Percentiles rank a stretch among this genome's conserved stretches.
Conservation (phyloP, 2,329 filamentous ascomycete genomes). For the Apiospora koreana region DNA sequence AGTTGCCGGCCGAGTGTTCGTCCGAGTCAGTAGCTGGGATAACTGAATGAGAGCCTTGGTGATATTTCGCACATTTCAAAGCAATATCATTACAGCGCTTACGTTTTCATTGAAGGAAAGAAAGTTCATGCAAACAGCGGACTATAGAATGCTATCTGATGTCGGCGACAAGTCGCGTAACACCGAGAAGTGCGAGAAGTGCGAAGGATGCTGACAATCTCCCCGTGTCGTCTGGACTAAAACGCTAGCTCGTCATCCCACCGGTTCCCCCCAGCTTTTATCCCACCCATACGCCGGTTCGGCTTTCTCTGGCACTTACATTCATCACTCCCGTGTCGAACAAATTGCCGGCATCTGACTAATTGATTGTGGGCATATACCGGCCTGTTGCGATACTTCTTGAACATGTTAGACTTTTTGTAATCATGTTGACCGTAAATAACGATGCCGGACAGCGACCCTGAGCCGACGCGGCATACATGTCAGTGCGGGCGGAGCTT, state of each 20-base stretch:
- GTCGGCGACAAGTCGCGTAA: background rate
- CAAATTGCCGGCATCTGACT: background rate
- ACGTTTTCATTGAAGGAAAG: background rate
- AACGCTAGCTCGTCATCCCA: background rate
- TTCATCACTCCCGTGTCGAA: background rate
- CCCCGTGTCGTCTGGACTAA: background rate
- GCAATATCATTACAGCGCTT: background rate
- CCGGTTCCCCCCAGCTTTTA: background rate
- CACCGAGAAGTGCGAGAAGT: background rate
- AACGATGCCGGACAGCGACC: background rate
- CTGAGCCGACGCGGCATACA: background rate
- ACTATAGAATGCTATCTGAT: no score
- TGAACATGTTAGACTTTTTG: accelerated
- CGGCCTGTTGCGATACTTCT: no score
- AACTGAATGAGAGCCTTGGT: background rate
- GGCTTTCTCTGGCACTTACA: background rate
- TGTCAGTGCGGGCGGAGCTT: slow-evolving; percentile 14
- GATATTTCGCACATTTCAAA: background rate
- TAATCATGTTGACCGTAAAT: background rate
- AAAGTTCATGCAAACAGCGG: background rate
- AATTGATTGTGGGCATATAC: background rate
- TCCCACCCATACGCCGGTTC: background rate
- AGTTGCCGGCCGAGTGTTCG: background rate
- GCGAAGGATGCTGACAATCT: background rate
- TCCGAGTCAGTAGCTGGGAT: background rate